Base-by-base conservation (phyloP, 1,139 yeast genomes). In the Sugiyamaella xylanicola region DNA sequence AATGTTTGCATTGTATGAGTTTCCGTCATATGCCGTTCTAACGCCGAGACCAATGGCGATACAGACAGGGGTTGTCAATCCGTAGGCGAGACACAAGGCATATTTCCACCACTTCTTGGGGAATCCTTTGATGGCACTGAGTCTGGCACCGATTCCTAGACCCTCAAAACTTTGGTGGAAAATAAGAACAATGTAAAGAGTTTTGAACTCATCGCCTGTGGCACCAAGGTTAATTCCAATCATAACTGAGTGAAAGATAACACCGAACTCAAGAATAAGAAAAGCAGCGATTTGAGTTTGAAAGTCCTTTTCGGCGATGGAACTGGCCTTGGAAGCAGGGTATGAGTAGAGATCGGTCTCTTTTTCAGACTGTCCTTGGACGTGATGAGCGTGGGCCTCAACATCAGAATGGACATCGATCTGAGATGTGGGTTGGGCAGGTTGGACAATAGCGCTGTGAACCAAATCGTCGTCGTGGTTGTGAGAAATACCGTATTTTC, bases 111-210 rank as follows among this genome's bases (percentile, higher is more conserved):
- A 70, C 48, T 65, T 67, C 65, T 77, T 80, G n/a, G 75, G 75
- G 61, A 65, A 65, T 9, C 50, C 50, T 42, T 80, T 74, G 7
- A 86, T 81, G 27, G 82, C 80, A 8, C 95, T 88, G 55, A 89
- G 78, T 73, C 96, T 80, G 15, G 95, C 81, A 58, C 96, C 96
- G 65, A 89, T 77, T 68, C 96, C 96, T 54, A 89, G 78, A 59
- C 97, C 97, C 76, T 91, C 97, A 68, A 91, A 91, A 74, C 86
- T 79, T 74, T 91, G 97, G 72, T 91, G 97, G 81, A 91, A 91
- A 1, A 88, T 84, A 56, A 91, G 72, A 19, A 90, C 97, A 60
- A 86, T 79, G 70, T 88, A 90, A 50, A 91, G 76, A 5, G 91
- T 82, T 51, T 76, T 80, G 69, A 88, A 89, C 47, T 63, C 66